A percentile compares a stretch with the other conserved stretches of the same genome.
phyloP scores from a whole-genome alignment of 2,329 filamentous ascomycete genomes.

The Paracoccidioides brasiliensis region DNA sequence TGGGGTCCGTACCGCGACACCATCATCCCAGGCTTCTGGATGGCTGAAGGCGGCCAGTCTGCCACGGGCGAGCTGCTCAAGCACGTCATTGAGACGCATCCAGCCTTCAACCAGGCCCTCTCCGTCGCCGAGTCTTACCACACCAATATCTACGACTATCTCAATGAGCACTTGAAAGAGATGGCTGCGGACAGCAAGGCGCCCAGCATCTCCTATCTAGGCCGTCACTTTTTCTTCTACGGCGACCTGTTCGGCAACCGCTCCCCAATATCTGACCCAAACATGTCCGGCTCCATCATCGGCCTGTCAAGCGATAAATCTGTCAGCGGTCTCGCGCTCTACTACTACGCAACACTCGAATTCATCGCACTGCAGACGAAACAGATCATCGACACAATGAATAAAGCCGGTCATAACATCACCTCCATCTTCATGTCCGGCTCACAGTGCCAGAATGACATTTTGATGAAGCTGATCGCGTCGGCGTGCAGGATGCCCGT shows the following conservation, averaged over 20 bases:
- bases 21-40: constrained; percentile 82
- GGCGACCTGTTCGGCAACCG: constrained; percentile 95
- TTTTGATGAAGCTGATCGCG: constrained; percentile 83
- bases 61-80: constrained; percentile 90
- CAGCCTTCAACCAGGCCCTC: constrained; percentile 68
- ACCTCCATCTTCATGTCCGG: constrained; percentile 97
- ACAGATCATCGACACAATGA: constrained; percentile 93
- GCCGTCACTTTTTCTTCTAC: constrained; percentile 95
- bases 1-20: constrained; percentile 98
- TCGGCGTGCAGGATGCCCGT: constrained; percentile 88
- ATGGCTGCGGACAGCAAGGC: constrained; percentile 56
- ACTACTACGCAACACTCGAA: constrained; percentile 95
- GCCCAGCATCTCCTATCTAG: constrained; percentile 71
- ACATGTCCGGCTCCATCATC: constrained; percentile 82
- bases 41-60: constrained; percentile 93
- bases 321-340: constrained; percentile 72
- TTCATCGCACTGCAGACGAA: constrained; percentile 95
- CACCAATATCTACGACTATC: constrained; percentile 85
- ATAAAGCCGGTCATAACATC: constrained; percentile 73
- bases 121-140: constrained; percentile 70
- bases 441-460: constrained; percentile 88
- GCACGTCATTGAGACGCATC: constrained; percentile 89
- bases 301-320: constrained; percentile 79
- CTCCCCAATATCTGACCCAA: constrained; percentile 80
- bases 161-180: constrained; percentile 74